Base-by-base conservation (phyloP, 2,329 filamentous ascomycete species). In the Pestalotiopsis sp. region DNA sequence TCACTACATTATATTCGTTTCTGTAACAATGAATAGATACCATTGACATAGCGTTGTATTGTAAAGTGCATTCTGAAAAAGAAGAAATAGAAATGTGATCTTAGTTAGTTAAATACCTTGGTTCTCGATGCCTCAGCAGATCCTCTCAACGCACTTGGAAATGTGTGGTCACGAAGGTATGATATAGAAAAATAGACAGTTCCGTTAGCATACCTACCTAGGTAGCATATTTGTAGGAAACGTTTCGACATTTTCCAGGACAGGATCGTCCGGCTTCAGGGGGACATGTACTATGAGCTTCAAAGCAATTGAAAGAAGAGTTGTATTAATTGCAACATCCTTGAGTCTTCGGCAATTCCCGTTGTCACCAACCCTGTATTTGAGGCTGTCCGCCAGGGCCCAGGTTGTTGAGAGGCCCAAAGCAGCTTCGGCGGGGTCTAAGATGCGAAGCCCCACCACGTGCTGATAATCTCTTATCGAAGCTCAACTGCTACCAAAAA, bases 391-490 rank as follows among this genome's bases (percentile, higher is more conserved):
- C 63, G 25, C 4, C 23, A 52, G 12, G 14, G n/a, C 23, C n/a
- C 23, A 20, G 57, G 14, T 20, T 9, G 45, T 3, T 66, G 27
- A 6, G 6, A n/a, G 17, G 45, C 45, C 31, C 20, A n/a, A 36
- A 23, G 57, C 27, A 36, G 57, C 57, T 59, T 23, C 57, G 25
- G 60, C 60, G 60, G 27, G 60, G 60, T 38, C 12, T 36, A 27
- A 14, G 6, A 25, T 59, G 57, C 12, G 23, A 14, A 25, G 23
- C 57, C 57, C 57, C 57, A 59, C 57, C 57, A 59, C 57, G 57
- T 59, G 57, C 57, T 59, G 57, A 59, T 59, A 59, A 59, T 59
- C 57, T 25, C 57, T 59, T 59, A 59, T 59, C 57, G 11, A 27
- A 31, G 57, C 57, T 59, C 17, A n/a, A n/a, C 27, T 23, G 23